phyloP scores from a whole-genome alignment of 352 stramenopile species.

The Blastocystis sp. region DNA sequence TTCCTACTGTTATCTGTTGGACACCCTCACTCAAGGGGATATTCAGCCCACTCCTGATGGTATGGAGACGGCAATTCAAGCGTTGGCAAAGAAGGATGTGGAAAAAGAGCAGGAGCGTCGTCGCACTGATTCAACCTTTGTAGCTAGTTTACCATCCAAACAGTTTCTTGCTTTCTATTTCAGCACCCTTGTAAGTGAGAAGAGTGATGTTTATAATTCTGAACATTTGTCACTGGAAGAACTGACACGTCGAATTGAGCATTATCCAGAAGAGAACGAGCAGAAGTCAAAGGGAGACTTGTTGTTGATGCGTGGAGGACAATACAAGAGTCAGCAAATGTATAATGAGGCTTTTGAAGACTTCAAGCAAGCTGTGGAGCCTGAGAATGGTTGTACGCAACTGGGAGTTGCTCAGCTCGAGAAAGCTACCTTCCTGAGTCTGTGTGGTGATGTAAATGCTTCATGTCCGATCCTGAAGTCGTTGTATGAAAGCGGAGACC shows the following conservation, averaged over 20 bases:
- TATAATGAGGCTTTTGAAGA: conserved; percentile 42
- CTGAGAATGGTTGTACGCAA: neutral
- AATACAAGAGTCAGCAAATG: neutral
- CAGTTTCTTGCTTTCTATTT: conserved; percentile 65
- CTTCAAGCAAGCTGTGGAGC: neutral
- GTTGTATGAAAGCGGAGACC: neutral
- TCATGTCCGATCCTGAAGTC: neutral
- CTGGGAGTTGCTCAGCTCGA: neutral
- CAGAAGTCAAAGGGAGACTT: conserved; percentile 7
- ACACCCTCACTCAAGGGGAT: conserved; percentile 12
- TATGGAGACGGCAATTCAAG: conserved; percentile 46
- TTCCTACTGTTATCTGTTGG: conserved; percentile 56
- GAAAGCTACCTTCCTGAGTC: conserved; percentile 32
- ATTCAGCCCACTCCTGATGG: conserved; percentile 30
- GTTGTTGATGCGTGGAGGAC: conserved; percentile 40
- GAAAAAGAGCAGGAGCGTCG: conserved; percentile 37
- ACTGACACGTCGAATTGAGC: conserved; percentile 2
- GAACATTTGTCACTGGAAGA: conserved; percentile 6
- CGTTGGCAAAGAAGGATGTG: neutral
- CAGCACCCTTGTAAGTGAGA: conserved; percentile 34
- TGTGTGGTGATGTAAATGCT: neutral
- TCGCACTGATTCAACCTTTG: neutral
- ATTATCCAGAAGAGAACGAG: neutral
- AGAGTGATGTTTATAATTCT: conserved; percentile 3
- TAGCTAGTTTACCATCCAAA: conserved; percentile 19